phyloP scores from a whole-genome alignment of 495 filamentous ascomycete species.

The Darksidea phi region DNA sequence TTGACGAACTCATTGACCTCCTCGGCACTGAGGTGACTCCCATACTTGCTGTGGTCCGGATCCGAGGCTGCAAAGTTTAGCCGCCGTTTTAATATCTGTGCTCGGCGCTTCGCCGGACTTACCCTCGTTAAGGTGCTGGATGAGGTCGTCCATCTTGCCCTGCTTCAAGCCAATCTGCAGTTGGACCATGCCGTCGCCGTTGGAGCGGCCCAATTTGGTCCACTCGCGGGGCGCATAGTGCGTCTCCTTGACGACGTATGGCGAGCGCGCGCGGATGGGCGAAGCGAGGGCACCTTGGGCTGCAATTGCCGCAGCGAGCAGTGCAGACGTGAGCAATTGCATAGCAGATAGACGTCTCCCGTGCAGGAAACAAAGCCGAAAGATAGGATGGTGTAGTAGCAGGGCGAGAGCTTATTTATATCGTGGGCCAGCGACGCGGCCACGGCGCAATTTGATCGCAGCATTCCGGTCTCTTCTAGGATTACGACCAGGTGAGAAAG shows the following conservation, averaged over 20 bases:
- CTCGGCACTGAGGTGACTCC: constrained; percentile 43
- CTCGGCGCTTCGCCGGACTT: background rate
- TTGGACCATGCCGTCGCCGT: constrained; percentile 41
- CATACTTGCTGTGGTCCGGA: constrained; percentile 47
- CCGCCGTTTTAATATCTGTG: background rate
- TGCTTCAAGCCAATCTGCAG: constrained; percentile 50
- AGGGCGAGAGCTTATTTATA: background rate
- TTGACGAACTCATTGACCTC: constrained; percentile 45
- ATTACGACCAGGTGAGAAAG: background rate
- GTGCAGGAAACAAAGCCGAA: background rate
- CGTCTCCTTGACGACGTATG: constrained; percentile 55
- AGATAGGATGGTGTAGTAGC: background rate
- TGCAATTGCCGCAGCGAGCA: constrained; percentile 29
- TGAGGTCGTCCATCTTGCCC: constrained; percentile 46
- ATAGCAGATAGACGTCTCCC: background rate
- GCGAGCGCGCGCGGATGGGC: constrained; percentile 33
- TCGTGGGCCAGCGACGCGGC: too few species aligned
- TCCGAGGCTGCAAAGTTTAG: constrained; percentile 45
- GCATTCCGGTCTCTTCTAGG: background rate
- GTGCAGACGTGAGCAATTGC: constrained; percentile 1
- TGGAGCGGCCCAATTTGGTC: constrained; percentile 49
- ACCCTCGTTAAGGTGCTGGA: constrained; percentile 48
- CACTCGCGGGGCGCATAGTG: constrained; percentile 52
- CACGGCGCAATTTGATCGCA: background rate
- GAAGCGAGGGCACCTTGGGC: constrained; percentile 21